Evolutionary conservation across 2,329 filamentous ascomycete species (phyloP).

Genomic region (Rutstroemia sp.): DNA sequence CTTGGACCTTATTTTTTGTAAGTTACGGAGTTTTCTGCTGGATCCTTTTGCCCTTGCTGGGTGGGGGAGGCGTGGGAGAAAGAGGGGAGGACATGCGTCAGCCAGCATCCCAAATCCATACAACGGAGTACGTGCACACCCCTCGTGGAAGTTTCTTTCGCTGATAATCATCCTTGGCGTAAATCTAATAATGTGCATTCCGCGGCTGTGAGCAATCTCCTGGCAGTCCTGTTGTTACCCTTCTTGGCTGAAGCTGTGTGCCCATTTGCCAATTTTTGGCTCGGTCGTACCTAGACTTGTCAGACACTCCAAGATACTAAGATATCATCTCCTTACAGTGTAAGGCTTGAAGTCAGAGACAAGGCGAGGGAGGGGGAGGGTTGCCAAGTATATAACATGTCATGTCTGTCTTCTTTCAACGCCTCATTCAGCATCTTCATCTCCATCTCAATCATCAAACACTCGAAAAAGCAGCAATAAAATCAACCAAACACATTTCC

Average conservation of each 20-base stretch:
- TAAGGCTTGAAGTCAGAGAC: not conserved
- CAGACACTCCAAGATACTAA: constrained; percentile 5
- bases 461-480: not conserved
- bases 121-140: too few relatives aligned
- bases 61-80: too few relatives aligned
- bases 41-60: too few relatives aligned
- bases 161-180: not conserved
- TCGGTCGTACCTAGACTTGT: constrained; percentile 3
- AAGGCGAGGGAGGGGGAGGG: not conserved
- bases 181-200: not conserved
- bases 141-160: not conserved
- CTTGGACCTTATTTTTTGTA: not conserved
- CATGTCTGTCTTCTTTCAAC: not conserved
- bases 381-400: constrained; percentile 4
- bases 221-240: not conserved
- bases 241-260: constrained; percentile 8
- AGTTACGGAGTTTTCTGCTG: not conserved
- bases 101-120: too few relatives aligned
- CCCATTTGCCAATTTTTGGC: not conserved
- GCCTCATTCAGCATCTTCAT: constrained; percentile 3
- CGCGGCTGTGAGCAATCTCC: not conserved
- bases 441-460: not conserved
- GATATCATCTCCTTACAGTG: not conserved
- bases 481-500: not conserved
- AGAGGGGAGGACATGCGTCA: too few relatives aligned